These are phyloP conservation scores for Aspergillus hortae DNA, from an alignment of 2,329 filamentous ascomycete species.

Conservation along the genomic window DNA sequence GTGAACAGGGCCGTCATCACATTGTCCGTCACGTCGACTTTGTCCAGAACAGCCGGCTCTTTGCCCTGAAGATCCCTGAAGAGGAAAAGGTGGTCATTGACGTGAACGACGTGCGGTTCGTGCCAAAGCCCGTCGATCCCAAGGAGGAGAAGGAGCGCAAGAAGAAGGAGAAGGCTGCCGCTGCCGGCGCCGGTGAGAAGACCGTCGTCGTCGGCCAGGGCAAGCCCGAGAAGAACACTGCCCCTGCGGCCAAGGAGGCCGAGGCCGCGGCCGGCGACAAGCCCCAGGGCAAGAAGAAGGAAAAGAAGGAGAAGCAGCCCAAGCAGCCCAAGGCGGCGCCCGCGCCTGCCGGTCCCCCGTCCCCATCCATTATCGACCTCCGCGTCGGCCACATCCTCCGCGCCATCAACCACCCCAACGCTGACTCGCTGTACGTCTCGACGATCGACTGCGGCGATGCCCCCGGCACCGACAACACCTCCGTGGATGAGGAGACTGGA, in stretches of 20 bases:
- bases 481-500: constrained; percentile 73
- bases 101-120: constrained; percentile 74
- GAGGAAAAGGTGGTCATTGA: constrained; percentile 76
- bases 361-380: constrained; percentile 85
- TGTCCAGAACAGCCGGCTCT: constrained; percentile 77
- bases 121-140: constrained; percentile 82
- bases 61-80: constrained; percentile 66
- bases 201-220: constrained; percentile 36
- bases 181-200: constrained; percentile 21
- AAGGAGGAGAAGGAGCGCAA: constrained; percentile 95
- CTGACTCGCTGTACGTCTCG: constrained; percentile 91
- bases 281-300: constrained; percentile 51
- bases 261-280: constrained; percentile 49
- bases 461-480: constrained; percentile 80
- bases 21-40: constrained; percentile 91
- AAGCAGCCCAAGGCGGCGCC: constrained; percentile 76
- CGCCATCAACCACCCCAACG: constrained; percentile 91
- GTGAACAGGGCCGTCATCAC: constrained; percentile 83
- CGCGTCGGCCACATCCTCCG: constrained; percentile 97
- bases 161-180: constrained; percentile 83
- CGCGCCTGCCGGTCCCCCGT: constrained; percentile 69
- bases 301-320: constrained; percentile 69
- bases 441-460: constrained; percentile 93
- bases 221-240: constrained; percentile 42
- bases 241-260: constrained; percentile 48